A percentile compares a stretch with the other conserved stretches of the same genome.
Evolutionary conservation across 148 eudicot genomes (phyloP).

Genomic region (Rhododendron vialii): DNA sequence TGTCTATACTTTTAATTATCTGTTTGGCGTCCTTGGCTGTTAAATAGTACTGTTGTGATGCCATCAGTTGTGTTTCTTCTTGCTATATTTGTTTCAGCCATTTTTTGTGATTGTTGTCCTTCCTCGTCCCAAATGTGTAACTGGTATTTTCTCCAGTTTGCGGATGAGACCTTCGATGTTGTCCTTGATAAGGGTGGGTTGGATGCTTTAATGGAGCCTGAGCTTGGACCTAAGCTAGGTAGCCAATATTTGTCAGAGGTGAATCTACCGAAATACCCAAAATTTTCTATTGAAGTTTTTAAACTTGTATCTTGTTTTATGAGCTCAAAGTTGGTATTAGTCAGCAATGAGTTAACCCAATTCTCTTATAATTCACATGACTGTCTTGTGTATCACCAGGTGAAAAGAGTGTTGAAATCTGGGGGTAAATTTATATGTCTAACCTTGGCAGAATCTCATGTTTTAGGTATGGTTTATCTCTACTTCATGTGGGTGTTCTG

Average conservation of each 20-base stretch:
- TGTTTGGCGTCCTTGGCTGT: background rate
- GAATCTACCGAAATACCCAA: constrained; percentile 16
- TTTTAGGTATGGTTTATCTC: constrained; percentile 59
- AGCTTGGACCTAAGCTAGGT: constrained; percentile 70
- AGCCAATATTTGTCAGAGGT: constrained; percentile 87
- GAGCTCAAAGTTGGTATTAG: constrained; percentile 19
- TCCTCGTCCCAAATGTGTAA: constrained; percentile 5
- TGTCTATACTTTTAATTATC: background rate
- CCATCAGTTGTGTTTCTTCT: background rate
- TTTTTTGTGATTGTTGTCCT: background rate
- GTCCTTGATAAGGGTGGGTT: constrained; percentile 91
- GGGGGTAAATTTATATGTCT: constrained; percentile 90
- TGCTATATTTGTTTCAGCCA: background rate
- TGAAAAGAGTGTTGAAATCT: constrained; percentile 68
- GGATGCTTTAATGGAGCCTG: constrained; percentile 98
- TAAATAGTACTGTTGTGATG: background rate
- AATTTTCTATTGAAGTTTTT: constrained; percentile 11
- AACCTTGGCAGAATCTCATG: constrained; percentile 88
- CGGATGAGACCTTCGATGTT: constrained; percentile 55
- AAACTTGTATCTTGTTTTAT: constrained; percentile 16
- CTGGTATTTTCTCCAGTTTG: constrained; percentile 49
- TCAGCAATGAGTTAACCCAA: background rate
- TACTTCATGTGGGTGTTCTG: constrained; percentile 2
- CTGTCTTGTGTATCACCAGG: constrained; percentile 42
- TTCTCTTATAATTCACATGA: constrained; percentile 10